These are phyloP conservation scores for Thymus mandschuricus DNA, from an alignment of 257 asterid genomes.

Conservation along the genomic window DNA sequence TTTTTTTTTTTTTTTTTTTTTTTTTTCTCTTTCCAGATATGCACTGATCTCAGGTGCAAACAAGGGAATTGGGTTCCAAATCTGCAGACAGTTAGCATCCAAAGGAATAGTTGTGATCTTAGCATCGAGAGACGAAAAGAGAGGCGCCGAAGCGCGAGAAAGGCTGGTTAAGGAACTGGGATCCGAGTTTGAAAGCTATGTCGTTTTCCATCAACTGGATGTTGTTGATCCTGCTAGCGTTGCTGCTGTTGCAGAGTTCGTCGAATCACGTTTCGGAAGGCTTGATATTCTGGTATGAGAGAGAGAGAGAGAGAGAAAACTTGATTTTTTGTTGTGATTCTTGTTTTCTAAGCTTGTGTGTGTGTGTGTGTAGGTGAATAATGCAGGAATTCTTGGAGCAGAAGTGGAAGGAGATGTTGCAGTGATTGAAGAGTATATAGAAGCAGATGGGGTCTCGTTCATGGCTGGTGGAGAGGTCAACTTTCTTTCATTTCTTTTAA, in stretches of 20 bases:
- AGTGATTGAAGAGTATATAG: slow-evolving; percentile 22
- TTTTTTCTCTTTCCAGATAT: neutral
- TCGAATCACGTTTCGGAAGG: slow-evolving; percentile 34
- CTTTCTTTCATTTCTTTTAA: neutral
- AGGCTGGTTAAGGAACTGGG: slow-evolving; percentile 33
- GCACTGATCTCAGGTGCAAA: slow-evolving; percentile 47
- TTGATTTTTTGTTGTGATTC: neutral
- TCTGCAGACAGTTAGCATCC: slow-evolving; percentile 39
- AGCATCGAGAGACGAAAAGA: slow-evolving; percentile 45
- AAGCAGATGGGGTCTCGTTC: neutral
- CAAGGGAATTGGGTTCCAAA: neutral
- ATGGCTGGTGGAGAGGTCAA: neutral
- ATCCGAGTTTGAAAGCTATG: slow-evolving; percentile 1
- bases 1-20: too few species aligned
- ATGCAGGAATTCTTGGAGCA: slow-evolving; percentile 49
- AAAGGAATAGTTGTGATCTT: slow-evolving; percentile 47
- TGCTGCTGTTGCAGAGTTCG: slow-evolving; percentile 11
- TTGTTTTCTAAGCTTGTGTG: neutral
- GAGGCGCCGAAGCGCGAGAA: slow-evolving; percentile 49
- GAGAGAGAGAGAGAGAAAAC: too few species aligned
- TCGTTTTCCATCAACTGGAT: slow-evolving; percentile 52
- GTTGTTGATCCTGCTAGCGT: slow-evolving; percentile 38
- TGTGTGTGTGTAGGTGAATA: slow-evolving; percentile 46
- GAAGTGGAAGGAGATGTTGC: slow-evolving; percentile 31
- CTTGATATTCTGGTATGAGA: slow-evolving; percentile 50